Evolutionary conservation across 805 yeast genomes (phyloP), one percentile per base, ranked within the genome.

Genomic region (Kazachstania africana): DNA sequence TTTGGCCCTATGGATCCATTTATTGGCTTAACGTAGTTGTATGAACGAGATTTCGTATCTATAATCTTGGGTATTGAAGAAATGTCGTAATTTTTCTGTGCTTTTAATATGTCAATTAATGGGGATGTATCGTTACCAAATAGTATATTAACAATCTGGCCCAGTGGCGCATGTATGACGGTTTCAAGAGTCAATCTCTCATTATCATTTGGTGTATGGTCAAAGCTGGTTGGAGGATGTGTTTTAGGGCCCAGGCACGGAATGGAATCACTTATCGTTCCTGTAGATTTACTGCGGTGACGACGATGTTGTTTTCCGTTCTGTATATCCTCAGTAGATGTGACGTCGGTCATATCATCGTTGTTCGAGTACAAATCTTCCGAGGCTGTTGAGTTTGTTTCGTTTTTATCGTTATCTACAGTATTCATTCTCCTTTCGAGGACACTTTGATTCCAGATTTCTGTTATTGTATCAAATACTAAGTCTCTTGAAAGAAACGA

Each of bases 1-100:
- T 77, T 78, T 5, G 91, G 91, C 0, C 88, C 91, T 34, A 81
- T 72, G 0, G 82, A 68, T 3, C 71, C 75, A 30, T 66, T 62
- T 26, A 80, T 57, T 2, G 88, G 87, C 43, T 79, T 75, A 1
- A 62, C 62, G 46, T 77, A 80, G 0, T 64, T 51, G 40, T 72
- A 80, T 6, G 57, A 55, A 44, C 93, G 60, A 27, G 55, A 48
- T 33, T 50, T 50, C 12, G 44, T 47, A 40, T 32, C 53, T 34
- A 58, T 68, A 8, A 50, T 29, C 39, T 43, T 56, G 25, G 72
- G 59, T 5, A 70, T 58, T 3, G 66, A 65, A 0, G 75, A 63
- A 5, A 80, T 60, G 26, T 76, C 73, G 27, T 65, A 64, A 43
- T 81, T 82, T 36, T 74, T 77, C 38, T 76, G 84, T n/a, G 63